These are phyloP conservation scores for Pseudonitzschia pungens DNA, from an alignment of 108 stramenopile genomes.

Conservation along the genomic window DNA sequence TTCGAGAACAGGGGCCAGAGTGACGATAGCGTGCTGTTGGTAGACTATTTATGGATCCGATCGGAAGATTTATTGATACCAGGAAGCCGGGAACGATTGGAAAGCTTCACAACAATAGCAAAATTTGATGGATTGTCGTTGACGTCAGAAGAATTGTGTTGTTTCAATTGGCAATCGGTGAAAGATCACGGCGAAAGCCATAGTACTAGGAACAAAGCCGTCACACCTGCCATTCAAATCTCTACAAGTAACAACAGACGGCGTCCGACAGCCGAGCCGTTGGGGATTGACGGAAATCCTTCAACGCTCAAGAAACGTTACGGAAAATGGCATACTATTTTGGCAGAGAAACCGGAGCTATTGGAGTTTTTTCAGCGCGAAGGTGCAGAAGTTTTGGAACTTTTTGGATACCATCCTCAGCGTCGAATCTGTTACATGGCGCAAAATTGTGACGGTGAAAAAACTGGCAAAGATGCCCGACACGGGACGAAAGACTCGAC, in stretches of 20 bases:
- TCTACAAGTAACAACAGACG: no score
- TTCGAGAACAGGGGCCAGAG: background rate
- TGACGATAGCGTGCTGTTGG: no score
- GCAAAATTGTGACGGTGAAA: background rate
- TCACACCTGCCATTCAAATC: no score
- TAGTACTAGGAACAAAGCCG: no score
- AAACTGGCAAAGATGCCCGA: background rate
- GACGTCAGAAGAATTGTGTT: conserved; percentile 26
- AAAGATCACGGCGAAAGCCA: no score
- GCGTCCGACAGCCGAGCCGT: no score
- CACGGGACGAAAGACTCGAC: no score
- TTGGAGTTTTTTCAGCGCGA: conserved; percentile 23
- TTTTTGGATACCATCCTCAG: conserved; percentile 38
- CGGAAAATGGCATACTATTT: conserved; percentile 43
- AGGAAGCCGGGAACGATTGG: conserved; percentile 15
- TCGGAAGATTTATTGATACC: conserved; percentile 38
- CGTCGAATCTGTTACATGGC: background rate
- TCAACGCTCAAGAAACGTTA: conserved; percentile 29
- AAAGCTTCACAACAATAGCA: conserved; percentile 10
- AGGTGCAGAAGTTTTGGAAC: conserved; percentile 28
- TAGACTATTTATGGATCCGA: conserved; percentile 29
- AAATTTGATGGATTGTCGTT: conserved; percentile 30
- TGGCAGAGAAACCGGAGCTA: conserved; percentile 26
- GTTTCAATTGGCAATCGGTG: no score
- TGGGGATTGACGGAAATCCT: no score